A percentile compares a stretch with the other conserved stretches of the same genome.
Conservation (phyloP, 257 asterid species). For the Euphrasia confusa region DNA sequence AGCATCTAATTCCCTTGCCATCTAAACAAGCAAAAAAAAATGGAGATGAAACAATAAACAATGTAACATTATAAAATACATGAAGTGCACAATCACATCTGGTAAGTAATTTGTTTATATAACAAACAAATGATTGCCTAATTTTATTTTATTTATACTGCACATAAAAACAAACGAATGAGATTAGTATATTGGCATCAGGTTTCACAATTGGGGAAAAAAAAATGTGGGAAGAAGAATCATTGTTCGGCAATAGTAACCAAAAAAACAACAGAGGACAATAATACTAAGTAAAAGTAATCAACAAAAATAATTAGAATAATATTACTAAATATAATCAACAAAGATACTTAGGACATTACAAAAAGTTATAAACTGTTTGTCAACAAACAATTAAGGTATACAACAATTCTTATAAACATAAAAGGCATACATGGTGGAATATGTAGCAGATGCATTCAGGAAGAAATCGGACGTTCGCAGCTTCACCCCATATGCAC, state of each 20-base stretch:
- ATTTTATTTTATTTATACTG: slow-evolving; percentile 11
- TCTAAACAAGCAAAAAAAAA: slow-evolving; percentile 47
- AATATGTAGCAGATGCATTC: slow-evolving; percentile 96
- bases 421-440: slow-evolving; percentile 67
- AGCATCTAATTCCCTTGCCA: slow-evolving; percentile 91
- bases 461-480: slow-evolving; percentile 92
- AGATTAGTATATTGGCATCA: slow-evolving; percentile 3
- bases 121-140: neutral
- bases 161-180: slow-evolving; percentile 15
- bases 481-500: slow-evolving; percentile 99
- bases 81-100: slow-evolving; percentile 13
- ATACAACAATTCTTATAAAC: neutral
- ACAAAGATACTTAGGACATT: slow-evolving; percentile 1
- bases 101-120: neutral
- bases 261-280: slow-evolving; percentile 4
- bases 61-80: slow-evolving; percentile 11
- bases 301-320: neutral
- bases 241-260: slow-evolving; percentile 8
- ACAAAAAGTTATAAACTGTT: slow-evolving; percentile 7
- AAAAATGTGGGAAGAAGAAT: slow-evolving; percentile 4
- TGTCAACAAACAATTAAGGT: slow-evolving; percentile 16
- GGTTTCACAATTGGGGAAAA: slow-evolving; percentile 3
- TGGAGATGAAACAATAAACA: slow-evolving; percentile 18
- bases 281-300: slow-evolving; percentile 16
- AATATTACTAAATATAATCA: neutral